Evolutionary conservation across 805 yeast species (phyloP).

Genomic region (Saturnispora serradocipensis): DNA sequence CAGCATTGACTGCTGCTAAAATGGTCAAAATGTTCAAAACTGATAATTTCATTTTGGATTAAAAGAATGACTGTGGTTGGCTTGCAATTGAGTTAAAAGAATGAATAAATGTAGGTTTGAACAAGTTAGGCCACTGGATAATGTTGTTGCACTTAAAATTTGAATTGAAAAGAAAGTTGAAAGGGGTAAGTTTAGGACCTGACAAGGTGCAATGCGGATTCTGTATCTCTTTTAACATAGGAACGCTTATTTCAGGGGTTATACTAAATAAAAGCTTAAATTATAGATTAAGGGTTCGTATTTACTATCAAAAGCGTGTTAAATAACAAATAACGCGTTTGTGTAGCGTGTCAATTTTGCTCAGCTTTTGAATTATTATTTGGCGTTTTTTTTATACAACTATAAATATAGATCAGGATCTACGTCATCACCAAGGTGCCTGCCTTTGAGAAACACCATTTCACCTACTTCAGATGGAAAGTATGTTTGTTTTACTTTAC

Average conservation of each 20-base stretch:
- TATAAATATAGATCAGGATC: constrained; percentile 33
- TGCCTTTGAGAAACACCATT: constrained; percentile 41
- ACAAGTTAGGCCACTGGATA: background rate
- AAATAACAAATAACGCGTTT: background rate
- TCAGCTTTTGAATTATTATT: background rate
- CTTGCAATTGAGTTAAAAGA: background rate
- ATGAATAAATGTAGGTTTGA: background rate
- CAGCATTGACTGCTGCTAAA: background rate
- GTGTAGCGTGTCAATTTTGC: background rate
- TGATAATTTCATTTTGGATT: background rate
- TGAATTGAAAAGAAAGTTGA: background rate
- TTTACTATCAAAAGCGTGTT: background rate
- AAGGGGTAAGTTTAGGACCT: background rate
- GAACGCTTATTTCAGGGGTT: background rate
- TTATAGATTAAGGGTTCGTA: background rate
- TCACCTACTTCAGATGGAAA: constrained; percentile 55
- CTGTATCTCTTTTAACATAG: background rate
- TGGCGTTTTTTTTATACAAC: background rate
- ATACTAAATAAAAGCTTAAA: background rate
- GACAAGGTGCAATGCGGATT: background rate
- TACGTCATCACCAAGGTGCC: constrained; percentile 42
- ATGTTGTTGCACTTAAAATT: background rate
- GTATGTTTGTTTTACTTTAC: constrained; percentile 64
- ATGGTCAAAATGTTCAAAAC: background rate
- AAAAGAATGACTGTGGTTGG: background rate